Conservation (phyloP, 768 basidiomycete genomes). For the Tricholoma bakamatsutake region DNA sequence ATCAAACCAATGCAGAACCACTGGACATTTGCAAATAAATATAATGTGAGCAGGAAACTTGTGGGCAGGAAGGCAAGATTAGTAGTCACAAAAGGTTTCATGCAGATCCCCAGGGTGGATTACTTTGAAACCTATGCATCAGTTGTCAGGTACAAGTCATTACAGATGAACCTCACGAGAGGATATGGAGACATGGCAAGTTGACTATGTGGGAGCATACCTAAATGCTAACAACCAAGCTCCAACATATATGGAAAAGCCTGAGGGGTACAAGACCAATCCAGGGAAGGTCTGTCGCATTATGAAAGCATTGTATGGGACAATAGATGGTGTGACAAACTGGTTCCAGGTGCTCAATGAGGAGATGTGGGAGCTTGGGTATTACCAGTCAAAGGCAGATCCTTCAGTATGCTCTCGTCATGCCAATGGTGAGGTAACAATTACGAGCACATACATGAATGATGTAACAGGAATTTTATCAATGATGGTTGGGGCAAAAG, state of each 20-base stretch:
- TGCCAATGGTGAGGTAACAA: no score
- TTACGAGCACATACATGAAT: no score
- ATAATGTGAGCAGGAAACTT: slow-evolving; percentile 21
- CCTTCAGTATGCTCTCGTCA: no score
- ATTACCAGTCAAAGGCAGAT: no score
- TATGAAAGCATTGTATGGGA: neutral
- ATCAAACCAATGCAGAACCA: no score
- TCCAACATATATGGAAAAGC: neutral
- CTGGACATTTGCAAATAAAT: slow-evolving; percentile 25
- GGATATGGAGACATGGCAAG: no score
- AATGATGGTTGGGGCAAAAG: no score
- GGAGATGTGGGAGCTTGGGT: no score
- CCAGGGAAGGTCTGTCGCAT: neutral
- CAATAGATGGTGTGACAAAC: no score
- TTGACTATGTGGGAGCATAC: no score
- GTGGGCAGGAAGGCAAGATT: slow-evolving; percentile 22
- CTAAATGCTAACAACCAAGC: neutral
- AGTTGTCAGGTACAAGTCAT: slow-evolving; percentile 17
- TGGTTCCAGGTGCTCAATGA: no score
- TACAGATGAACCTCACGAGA: neutral
- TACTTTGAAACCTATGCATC: slow-evolving; percentile 18
- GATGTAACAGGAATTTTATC: no score
- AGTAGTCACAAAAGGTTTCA: slow-evolving; percentile 22
- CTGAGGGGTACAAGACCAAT: neutral
- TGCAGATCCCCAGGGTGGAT: slow-evolving; percentile 29